A percentile compares a stretch with the other conserved stretches of the same genome.
Conservation (phyloP, 192 early-diverging fungal species). For the Backusella circina region DNA sequence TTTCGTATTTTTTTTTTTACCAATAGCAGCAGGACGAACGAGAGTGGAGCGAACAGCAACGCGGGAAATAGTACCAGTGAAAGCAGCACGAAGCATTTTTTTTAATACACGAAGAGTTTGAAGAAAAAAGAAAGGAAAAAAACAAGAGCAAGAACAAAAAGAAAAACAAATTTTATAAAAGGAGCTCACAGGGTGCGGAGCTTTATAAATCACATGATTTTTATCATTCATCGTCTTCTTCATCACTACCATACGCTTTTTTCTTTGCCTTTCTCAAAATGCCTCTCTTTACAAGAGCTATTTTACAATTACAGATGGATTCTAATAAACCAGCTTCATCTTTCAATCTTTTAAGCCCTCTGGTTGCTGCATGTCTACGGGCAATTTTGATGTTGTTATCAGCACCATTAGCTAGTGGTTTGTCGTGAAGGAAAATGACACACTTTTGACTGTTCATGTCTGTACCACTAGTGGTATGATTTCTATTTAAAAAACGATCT, state of each 20-base stretch:
- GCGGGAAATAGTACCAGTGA: conserved; percentile 32
- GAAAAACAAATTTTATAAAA: background rate
- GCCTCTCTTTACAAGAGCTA: background rate
- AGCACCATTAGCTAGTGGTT: conserved; percentile 19
- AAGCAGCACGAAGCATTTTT: conserved; percentile 35
- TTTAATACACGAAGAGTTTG: background rate
- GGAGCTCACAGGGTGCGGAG: background rate
- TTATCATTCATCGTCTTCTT: background rate
- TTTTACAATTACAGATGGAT: conserved; percentile 32
- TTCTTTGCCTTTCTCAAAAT: conserved; percentile 5
- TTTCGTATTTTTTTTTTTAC: background rate
- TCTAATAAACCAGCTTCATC: conserved; percentile 27
- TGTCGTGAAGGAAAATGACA: conserved; percentile 41
- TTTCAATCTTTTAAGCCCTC: conserved; percentile 24
- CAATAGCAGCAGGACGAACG: conserved; percentile 17
- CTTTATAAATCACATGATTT: background rate
- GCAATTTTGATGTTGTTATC: conserved; percentile 38
- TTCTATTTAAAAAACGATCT: conserved; percentile 22
- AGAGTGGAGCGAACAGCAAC: conserved; percentile 20
- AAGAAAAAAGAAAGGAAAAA: background rate
- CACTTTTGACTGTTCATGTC: conserved; percentile 28
- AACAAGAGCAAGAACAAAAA: background rate
- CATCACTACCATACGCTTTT: background rate
- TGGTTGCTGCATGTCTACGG: conserved; percentile 36
- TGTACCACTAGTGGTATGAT: conserved; percentile 17